A percentile compares a stretch with the other conserved stretches of the same genome.
phyloP scores from a whole-genome alignment of 2,329 filamentous ascomycete genomes.

The Cytospora mali region DNA sequence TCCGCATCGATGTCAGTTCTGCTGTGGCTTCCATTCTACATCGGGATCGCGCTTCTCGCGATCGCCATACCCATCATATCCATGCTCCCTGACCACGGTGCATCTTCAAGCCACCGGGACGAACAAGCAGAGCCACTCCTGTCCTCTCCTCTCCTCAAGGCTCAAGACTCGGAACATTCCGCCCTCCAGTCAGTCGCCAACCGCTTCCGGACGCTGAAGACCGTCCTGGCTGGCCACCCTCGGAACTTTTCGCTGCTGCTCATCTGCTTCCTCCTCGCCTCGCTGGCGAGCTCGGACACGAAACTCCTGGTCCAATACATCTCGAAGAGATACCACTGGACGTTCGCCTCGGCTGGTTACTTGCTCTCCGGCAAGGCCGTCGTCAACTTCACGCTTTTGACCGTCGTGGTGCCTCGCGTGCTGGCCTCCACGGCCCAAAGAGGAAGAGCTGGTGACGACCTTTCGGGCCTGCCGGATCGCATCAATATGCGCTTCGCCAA shows the following conservation, averaged over 20 bases:
- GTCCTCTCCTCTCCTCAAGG: conserved; percentile 44
- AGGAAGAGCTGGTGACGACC: conserved; percentile 28
- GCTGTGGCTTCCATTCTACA: conserved; percentile 48
- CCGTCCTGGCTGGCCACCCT: conserved; percentile 42
- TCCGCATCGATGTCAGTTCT: conserved; percentile 48
- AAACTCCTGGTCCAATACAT: conserved; percentile 55
- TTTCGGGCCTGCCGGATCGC: conserved; percentile 32
- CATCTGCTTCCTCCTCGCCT: conserved; percentile 49
- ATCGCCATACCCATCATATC: conserved; percentile 39
- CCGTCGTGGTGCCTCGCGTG: conserved; percentile 44
- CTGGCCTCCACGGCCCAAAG: conserved; percentile 32
- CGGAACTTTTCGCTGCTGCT: conserved; percentile 48
- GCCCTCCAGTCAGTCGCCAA: conserved; percentile 32
- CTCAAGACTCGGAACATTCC: conserved; percentile 35
- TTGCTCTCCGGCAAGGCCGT: conserved; percentile 51
- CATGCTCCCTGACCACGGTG: conserved; percentile 33
- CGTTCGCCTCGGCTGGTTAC: conserved; percentile 50
- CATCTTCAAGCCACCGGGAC: conserved; percentile 31
- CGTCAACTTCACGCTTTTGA: conserved; percentile 50
- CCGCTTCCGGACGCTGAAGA: conserved; percentile 37
- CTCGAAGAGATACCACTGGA: conserved; percentile 51
- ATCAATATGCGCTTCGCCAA: conserved; percentile 41
- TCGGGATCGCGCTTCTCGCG: conserved; percentile 42
- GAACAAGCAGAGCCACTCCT: conserved; percentile 43
- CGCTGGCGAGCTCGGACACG: conserved; percentile 54